These are phyloP conservation scores for Berkeleyomyces rouxiae DNA, from an alignment of 2,329 filamentous ascomycete genomes.

Conservation along the genomic window DNA sequence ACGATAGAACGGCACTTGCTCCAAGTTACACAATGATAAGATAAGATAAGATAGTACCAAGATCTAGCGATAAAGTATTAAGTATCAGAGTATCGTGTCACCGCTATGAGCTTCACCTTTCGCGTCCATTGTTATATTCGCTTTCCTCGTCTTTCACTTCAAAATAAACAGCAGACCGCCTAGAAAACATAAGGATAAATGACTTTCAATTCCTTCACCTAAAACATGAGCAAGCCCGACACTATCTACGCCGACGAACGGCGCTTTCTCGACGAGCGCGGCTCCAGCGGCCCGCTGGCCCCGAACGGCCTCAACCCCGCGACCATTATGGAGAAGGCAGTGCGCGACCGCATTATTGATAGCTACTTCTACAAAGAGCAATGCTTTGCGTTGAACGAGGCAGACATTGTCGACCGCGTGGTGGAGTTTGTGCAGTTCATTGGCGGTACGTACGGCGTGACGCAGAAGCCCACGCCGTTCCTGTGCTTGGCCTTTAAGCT, in stretches of 20 bases:
- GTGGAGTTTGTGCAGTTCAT: conserved; percentile 67
- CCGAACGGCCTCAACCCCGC: conserved; percentile 83
- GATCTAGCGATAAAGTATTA: conserved; percentile 7
- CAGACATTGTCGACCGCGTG: conserved; percentile 72
- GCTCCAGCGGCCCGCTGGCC: conserved; percentile 57
- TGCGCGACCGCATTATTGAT: conserved; percentile 87
- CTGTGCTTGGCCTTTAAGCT: conserved; percentile 91
- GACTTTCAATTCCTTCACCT: background rate
- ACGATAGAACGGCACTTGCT: no score
- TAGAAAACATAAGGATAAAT: no score
- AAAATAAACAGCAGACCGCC: no score
- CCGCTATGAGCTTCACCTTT: no score
- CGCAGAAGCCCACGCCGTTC: conserved; percentile 81
- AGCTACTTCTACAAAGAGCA: conserved; percentile 98
- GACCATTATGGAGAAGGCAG: conserved; percentile 89
- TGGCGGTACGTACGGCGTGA: conserved; percentile 71
- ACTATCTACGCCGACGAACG: conserved; percentile 64
- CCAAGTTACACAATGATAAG: no score
- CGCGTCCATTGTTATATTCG: no score
- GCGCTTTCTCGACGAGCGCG: conserved; percentile 77
- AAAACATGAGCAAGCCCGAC: conserved; percentile 17
- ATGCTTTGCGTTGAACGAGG: conserved; percentile 85
- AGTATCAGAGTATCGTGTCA: no score
- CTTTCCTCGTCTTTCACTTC: no score
- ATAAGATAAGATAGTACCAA: no score